These are phyloP conservation scores for Grosmannia penicillata DNA, from an alignment of 2,329 filamentous ascomycete genomes.

Conservation along the genomic window DNA sequence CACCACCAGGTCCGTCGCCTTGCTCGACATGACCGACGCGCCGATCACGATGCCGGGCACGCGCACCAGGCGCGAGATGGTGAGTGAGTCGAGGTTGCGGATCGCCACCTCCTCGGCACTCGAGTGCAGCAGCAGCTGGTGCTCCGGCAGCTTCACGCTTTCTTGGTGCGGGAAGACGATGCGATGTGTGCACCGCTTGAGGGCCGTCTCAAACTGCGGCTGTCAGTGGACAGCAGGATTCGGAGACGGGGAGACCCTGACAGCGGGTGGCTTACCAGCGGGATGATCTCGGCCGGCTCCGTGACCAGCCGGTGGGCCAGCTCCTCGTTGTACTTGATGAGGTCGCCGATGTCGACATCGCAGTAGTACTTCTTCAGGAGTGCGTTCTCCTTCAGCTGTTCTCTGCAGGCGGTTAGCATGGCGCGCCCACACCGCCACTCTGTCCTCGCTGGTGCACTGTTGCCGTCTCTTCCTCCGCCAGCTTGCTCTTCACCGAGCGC, in stretches of 20 bases:
- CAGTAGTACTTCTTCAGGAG: slow-evolving; percentile 89
- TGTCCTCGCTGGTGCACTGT: neutral
- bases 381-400: slow-evolving; percentile 90
- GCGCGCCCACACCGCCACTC: too few relatives aligned
- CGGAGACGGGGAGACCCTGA: too few relatives aligned
- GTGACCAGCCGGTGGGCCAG: slow-evolving; percentile 79
- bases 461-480: neutral
- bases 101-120: slow-evolving; percentile 84
- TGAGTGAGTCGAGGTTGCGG: slow-evolving; percentile 80
- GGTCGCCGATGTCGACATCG: slow-evolving; percentile 86
- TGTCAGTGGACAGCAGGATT: neutral
- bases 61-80: slow-evolving; percentile 85
- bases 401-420: slow-evolving; percentile 40
- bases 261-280: slow-evolving; percentile 61
- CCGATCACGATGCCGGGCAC: slow-evolving; percentile 97
- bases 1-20: slow-evolving; percentile 74
- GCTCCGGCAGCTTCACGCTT: slow-evolving; percentile 61
- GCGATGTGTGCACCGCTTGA: slow-evolving; percentile 81
- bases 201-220: slow-evolving; percentile 69
- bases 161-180: slow-evolving; percentile 74
- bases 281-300: slow-evolving; percentile 84
- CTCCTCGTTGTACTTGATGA: slow-evolving; percentile 94
- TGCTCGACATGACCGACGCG: slow-evolving; percentile 90
- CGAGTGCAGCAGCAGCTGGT: slow-evolving; percentile 91
- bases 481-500: neutral